Evolutionary conservation across 148 eudicot species (phyloP).

Genomic region (Fagopyrum tataricum): DNA sequence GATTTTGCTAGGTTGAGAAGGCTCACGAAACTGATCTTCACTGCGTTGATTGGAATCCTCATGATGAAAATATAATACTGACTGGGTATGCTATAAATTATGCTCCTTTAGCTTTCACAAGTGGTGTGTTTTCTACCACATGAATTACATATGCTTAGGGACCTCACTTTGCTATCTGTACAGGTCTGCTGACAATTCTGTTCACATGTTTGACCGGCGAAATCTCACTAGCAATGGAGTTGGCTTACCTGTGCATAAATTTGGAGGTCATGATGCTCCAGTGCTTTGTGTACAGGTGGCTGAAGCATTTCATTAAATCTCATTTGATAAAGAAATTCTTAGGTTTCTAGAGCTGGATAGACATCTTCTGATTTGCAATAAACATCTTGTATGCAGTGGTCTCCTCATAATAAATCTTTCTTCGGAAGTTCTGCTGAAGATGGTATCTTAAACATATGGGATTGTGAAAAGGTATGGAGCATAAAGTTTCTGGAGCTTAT

Average conservation of each 20-base stretch:
- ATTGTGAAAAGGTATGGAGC: conserved; percentile 53
- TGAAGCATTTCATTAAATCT: neutral
- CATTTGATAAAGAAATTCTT: no score
- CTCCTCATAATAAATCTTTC: conserved; percentile 68
- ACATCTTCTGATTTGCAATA: neutral
- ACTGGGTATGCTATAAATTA: conserved; percentile 48
- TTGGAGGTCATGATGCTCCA: conserved; percentile 67
- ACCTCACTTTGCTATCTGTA: conserved; percentile 2
- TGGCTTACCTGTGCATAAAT: conserved; percentile 77
- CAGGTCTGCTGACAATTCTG: conserved; percentile 88
- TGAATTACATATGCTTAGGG: neutral
- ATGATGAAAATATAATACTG: conserved; percentile 67
- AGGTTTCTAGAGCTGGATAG: neutral
- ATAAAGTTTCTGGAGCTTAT: neutral
- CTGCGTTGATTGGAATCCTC: conserved; percentile 96
- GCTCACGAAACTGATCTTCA: conserved; percentile 93
- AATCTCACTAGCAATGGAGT: conserved; percentile 56
- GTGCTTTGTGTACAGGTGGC: conserved; percentile 79
- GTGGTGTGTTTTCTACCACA: neutral
- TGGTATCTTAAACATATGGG: conserved; percentile 88
- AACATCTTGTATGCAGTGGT: conserved; percentile 57
- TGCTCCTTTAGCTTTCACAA: neutral
- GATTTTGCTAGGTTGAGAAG: conserved; percentile 60
- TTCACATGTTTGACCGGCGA: conserved; percentile 86
- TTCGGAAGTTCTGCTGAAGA: conserved; percentile 97